Evolutionary conservation across 345 rosid genomes (phyloP).

Genomic region (Draba incana): DNA sequence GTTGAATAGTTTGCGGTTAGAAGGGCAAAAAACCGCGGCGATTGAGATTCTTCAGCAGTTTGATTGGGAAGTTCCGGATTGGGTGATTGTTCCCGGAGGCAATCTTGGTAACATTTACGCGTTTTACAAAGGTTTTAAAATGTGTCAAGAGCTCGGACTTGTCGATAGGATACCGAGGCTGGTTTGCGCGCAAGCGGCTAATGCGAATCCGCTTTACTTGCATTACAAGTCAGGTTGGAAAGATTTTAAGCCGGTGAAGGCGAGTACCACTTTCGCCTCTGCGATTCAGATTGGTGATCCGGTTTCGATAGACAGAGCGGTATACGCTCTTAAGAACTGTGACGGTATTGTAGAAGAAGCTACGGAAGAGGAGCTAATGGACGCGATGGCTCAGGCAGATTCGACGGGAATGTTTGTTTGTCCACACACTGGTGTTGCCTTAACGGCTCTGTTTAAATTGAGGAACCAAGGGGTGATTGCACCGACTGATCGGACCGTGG

Average conservation of each 20-base stretch:
- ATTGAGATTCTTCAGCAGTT: conserved; percentile 89
- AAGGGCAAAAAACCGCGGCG: conserved; percentile 85
- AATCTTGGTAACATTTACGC: conserved; percentile 86
- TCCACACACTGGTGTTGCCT: conserved; percentile 86
- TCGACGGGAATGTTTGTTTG: conserved; percentile 90
- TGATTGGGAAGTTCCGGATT: conserved; percentile 82
- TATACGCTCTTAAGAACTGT: conserved; percentile 60
- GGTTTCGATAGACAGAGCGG: conserved; percentile 87
- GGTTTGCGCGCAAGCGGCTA: conserved; percentile 85
- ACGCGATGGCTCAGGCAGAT: conserved; percentile 83
- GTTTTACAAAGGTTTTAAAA: conserved; percentile 77
- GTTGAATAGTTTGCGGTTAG: conserved; percentile 70
- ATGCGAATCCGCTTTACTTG: conserved; percentile 82
- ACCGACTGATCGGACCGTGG: conserved; percentile 66
- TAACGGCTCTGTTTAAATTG: conserved; percentile 72
- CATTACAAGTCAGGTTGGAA: conserved; percentile 70
- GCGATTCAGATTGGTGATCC: conserved; percentile 93
- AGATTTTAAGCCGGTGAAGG: conserved; percentile 65
- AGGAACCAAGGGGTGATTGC: conserved; percentile 68
- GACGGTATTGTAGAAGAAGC: conserved; percentile 84
- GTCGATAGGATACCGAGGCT: conserved; percentile 70
- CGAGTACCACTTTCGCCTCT: conserved; percentile 69
- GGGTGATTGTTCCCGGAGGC: conserved; percentile 89
- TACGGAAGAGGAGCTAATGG: conserved; percentile 85
- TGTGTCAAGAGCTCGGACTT: conserved; percentile 75